Percentiles rank a stretch among this genome's conserved stretches.
phyloP scores from a whole-genome alignment of 1,139 yeast species.

The Taiozyma sp. region DNA sequence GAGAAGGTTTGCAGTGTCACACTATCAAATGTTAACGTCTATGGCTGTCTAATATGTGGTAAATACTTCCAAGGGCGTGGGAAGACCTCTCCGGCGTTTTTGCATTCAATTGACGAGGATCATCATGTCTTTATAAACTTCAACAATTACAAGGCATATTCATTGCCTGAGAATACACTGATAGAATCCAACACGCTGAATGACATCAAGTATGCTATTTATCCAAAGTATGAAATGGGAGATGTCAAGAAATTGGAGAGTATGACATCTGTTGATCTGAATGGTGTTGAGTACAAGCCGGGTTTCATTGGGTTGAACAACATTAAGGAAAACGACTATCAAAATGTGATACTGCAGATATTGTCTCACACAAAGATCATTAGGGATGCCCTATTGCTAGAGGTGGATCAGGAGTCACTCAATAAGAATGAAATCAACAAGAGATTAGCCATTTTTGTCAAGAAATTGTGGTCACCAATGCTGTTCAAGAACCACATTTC shows the following conservation, averaged over 20 bases:
- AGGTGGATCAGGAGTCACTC: slow-evolving; percentile 13
- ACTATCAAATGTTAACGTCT: slow-evolving; percentile 54
- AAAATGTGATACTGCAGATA: slow-evolving; percentile 54
- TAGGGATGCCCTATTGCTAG: slow-evolving; percentile 45
- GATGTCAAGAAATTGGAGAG: slow-evolving; percentile 29
- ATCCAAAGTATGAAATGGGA: slow-evolving; percentile 43
- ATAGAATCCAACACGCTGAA: slow-evolving; percentile 33
- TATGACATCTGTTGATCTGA: slow-evolving; percentile 32
- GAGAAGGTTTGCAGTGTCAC: slow-evolving; percentile 65
- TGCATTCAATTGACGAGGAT: slow-evolving; percentile 56
- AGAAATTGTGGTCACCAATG: slow-evolving; percentile 61
- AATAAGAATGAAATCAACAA: slow-evolving; percentile 27
- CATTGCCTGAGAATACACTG: slow-evolving; percentile 50
- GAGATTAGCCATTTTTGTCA: slow-evolving; percentile 40
- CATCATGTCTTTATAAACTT: slow-evolving; percentile 66
- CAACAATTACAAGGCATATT: slow-evolving; percentile 41
- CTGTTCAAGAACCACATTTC: slow-evolving; percentile 61
- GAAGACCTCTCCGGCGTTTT: slow-evolving; percentile 57
- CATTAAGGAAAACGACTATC: slow-evolving; percentile 44
- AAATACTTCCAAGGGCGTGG: slow-evolving; percentile 69
- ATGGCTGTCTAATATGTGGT: slow-evolving; percentile 74
- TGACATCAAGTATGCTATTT: slow-evolving; percentile 48
- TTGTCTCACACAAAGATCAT: slow-evolving; percentile 50
- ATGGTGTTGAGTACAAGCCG: slow-evolving; percentile 43
- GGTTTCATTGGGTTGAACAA: slow-evolving; percentile 68